A percentile compares a stretch with the other conserved stretches of the same genome.
phyloP scores from a whole-genome alignment of 352 stramenopile genomes.

The Phytopythium boreale region DNA sequence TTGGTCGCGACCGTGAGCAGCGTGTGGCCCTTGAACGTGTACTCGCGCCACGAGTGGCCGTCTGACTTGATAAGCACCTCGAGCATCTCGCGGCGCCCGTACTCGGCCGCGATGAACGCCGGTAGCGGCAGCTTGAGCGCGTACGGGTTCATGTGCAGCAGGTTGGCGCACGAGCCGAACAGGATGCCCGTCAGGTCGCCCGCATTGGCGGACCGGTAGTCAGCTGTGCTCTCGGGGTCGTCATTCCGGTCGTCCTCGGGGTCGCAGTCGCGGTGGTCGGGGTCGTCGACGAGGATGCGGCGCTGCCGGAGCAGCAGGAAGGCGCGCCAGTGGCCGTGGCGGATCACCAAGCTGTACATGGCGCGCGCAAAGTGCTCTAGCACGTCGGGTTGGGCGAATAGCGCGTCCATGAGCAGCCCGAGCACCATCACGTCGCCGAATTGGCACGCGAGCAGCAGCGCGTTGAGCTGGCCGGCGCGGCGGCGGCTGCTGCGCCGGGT shows the following conservation, averaged over 20 bases:
- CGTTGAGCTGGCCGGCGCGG: slow-evolving; percentile 36
- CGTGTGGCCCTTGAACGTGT: slow-evolving; percentile 62
- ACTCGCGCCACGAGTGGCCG: slow-evolving; percentile 24
- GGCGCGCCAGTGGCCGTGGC: slow-evolving; percentile 51
- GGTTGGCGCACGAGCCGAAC: slow-evolving; percentile 11
- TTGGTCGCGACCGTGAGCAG: slow-evolving; percentile 59
- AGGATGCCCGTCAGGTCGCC: slow-evolving; percentile 13
- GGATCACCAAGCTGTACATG: slow-evolving; percentile 74
- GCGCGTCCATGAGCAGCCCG: slow-evolving; percentile 56
- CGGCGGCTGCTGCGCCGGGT: slow-evolving; percentile 9
- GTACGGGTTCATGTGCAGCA: slow-evolving; percentile 15
- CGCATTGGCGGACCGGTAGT: slow-evolving; percentile 15
- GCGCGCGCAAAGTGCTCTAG: slow-evolving; percentile 45
- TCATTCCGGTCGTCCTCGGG: neutral
- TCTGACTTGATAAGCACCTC: slow-evolving; percentile 38
- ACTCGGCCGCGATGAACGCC: slow-evolving; percentile 58
- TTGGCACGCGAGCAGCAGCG: slow-evolving; percentile 60
- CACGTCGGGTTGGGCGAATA: slow-evolving; percentile 42
- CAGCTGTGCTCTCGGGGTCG: slow-evolving; percentile 3
- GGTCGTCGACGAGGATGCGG: slow-evolving; percentile 15
- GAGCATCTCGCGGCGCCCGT: slow-evolving; percentile 50
- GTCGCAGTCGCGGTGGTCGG: neutral
- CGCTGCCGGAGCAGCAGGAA: slow-evolving; percentile 56
- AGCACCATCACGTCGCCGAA: slow-evolving; percentile 44
- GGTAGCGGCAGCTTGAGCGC: slow-evolving; percentile 47